Evolutionary conservation across 352 stramenopile species (phyloP).

Genomic region (Ophiocytium majus): DNA sequence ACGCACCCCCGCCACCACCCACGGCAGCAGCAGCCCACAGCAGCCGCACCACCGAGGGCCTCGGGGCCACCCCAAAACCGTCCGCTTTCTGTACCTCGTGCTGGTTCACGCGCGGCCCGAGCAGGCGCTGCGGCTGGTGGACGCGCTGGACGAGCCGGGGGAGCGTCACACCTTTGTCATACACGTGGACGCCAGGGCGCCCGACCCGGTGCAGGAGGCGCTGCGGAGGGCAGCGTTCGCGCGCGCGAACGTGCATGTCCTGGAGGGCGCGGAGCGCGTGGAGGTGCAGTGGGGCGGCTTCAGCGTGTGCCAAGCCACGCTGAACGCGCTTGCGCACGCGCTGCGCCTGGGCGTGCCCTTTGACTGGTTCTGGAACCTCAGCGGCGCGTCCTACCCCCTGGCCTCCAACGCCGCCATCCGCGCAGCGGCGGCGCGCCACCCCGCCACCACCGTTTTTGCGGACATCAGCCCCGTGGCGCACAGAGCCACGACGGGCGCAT

Average conservation of each 20-base stretch:
- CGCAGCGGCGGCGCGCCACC: conserved; percentile 62
- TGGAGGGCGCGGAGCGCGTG: conserved; percentile 24
- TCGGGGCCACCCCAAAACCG: conserved; percentile 26
- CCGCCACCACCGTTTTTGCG: conserved; percentile 63
- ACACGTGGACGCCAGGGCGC: conserved; percentile 38
- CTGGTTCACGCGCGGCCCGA: conserved; percentile 37
- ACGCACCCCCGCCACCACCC: no score
- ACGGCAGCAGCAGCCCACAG: conserved; percentile 6
- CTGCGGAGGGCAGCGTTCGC: background rate
- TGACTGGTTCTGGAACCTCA: conserved; percentile 66
- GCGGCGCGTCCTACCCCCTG: conserved; percentile 70
- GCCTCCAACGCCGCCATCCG: conserved; percentile 69
- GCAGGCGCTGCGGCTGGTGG: conserved; percentile 39
- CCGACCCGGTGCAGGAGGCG: conserved; percentile 24
- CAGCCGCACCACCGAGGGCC: background rate
- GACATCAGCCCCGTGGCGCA: conserved; percentile 66
- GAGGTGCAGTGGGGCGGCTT: conserved; percentile 57
- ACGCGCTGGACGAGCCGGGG: conserved; percentile 33
- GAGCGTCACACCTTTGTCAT: conserved; percentile 35
- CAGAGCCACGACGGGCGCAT: conserved; percentile 51
- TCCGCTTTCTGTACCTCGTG: conserved; percentile 41
- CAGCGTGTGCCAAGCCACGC: conserved; percentile 55
- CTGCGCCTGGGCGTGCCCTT: conserved; percentile 47
- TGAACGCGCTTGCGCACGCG: conserved; percentile 52
- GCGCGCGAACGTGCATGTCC: conserved; percentile 31